A percentile compares a stretch with the other conserved stretches of the same genome.
phyloP scores from a whole-genome alignment of 768 basidiomycete species.

The Holtermannia corniformis region DNA sequence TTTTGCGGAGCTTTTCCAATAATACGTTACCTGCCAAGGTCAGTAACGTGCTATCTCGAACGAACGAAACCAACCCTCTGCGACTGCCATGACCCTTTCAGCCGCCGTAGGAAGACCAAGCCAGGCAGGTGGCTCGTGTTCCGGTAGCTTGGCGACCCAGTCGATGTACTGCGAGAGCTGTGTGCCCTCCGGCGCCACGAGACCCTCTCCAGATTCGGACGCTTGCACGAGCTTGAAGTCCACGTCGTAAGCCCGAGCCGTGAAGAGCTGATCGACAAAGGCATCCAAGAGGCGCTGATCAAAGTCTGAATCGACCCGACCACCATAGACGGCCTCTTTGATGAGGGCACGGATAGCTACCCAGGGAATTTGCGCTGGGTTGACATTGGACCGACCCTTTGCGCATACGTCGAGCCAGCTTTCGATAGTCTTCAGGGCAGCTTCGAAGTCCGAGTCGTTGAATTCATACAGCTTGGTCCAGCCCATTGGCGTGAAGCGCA shows the following conservation, averaged over 20 bases:
- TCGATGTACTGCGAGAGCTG: constrained; percentile 80
- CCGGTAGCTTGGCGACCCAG: constrained; percentile 83
- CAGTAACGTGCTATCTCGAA: constrained; percentile 1
- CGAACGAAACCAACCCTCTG: constrained; percentile 55
- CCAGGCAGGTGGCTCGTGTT: constrained; percentile 90
- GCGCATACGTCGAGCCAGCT: constrained; percentile 71
- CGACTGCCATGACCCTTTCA: constrained; percentile 80
- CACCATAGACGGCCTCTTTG: constrained; percentile 94
- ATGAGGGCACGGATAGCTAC: constrained; percentile 83
- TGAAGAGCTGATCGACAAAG: constrained; percentile 86
- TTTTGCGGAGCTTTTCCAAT: constrained; percentile 79
- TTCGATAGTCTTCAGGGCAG: constrained; percentile 86
- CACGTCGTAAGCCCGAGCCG: constrained; percentile 76
- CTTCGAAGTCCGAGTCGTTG: constrained; percentile 95
- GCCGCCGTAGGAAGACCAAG: constrained; percentile 85
- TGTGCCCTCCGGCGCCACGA: constrained; percentile 79
- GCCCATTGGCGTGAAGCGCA: constrained; percentile 89
- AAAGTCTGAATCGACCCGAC: constrained; percentile 86
- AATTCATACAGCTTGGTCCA: constrained; percentile 98
- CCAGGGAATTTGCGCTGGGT: constrained; percentile 89
- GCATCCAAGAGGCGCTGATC: constrained; percentile 87
- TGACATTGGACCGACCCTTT: constrained; percentile 81
- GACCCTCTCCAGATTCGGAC: constrained; percentile 41
- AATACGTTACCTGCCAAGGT: constrained; percentile 42
- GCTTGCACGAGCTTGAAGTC: constrained; percentile 75